Conservation (phyloP, 2,329 filamentous ascomycete species). For the Zopfia rhizophila region DNA sequence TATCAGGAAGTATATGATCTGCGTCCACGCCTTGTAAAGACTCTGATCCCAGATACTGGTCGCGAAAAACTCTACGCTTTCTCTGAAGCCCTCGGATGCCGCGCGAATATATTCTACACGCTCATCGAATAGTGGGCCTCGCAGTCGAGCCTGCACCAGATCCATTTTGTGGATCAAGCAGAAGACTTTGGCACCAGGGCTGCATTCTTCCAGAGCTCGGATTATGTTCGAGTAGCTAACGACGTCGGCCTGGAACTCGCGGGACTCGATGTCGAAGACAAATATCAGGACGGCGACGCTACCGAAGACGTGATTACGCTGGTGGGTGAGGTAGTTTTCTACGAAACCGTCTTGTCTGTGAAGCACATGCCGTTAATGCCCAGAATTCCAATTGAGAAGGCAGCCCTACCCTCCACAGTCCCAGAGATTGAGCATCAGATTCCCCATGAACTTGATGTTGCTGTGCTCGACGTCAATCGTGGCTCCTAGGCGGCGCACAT, state of each 20-base stretch:
- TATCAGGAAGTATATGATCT: constrained; percentile 97
- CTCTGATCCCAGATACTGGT: constrained; percentile 99
- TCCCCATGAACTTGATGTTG: constrained; percentile 98
- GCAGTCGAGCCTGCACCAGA: constrained; percentile 81
- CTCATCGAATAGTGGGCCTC: constrained; percentile 85
- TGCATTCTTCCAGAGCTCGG: constrained; percentile 86
- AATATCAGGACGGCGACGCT: constrained; percentile 98
- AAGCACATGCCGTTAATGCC: too few relatives aligned
- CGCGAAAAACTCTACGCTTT: constrained; percentile 81
- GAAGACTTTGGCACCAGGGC: constrained; percentile 83
- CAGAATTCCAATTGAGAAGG: too few relatives aligned
- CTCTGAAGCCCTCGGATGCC: constrained; percentile 75
- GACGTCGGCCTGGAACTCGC: constrained; percentile 92
- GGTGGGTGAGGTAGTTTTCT: constrained; percentile 96
- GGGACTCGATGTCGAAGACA: constrained; percentile 97
- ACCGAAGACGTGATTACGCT: constrained; percentile 95
- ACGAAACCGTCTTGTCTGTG: constrained; percentile 94
- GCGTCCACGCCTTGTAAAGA: constrained; percentile 97
- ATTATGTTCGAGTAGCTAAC: constrained; percentile 93
- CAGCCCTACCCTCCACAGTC: constrained; percentile 86
- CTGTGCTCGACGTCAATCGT: constrained; percentile 99
- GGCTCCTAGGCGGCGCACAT: constrained; percentile 89
- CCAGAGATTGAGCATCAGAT: constrained; percentile 97
- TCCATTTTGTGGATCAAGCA: constrained; percentile 99
- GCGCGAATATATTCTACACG: constrained; percentile 79